Evolutionary conservation across 305 asterid species (phyloP), one percentile per base, ranked within the genome.

Genomic region (Solanum hybrid): DNA sequence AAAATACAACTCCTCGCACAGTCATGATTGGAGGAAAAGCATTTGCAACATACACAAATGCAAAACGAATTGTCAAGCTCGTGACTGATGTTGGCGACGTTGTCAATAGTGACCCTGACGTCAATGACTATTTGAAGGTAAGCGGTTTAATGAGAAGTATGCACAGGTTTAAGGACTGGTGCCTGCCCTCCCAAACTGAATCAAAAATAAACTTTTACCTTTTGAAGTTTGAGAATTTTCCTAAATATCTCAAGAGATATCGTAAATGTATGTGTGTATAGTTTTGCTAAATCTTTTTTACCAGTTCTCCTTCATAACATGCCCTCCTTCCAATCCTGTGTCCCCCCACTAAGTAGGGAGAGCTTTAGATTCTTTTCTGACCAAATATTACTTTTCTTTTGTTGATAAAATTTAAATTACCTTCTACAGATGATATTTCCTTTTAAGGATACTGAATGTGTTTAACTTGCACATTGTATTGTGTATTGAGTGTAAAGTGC

Each of bases 11-110:
- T 80, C 94, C 98, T 32, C 99, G 99, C 40, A 98, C 99, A 71
- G 94, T 96, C 93, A 96, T 98, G 99, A 92, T 98, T 71, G 99
- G 99, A 75, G 99, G 99, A 91, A 98, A 98, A 95, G 99, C 99
- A 51, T 98, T 98, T 89, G 99, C 99, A 10, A 98, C 99, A 35
- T 98, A 98, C 90, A 95, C 98, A 89, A 98, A 98, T 89, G 99
- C 99, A 82, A 98, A 96, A 93, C 93, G 98, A 91, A 98, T 98
- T 91, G 99, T 98, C 77, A 98, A 96, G 95, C 98, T 98, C 80
- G 99, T 98, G 80, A 94, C 94, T 87, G 99, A 98, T 91, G 99
- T 98, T 89, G 99, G 99, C 76, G 97, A 94, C 88, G 98, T 95
- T 91, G 96, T 98, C 76, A 98, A 98, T 93, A 98, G 84, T 88